Evolutionary conservation across 2,329 filamentous ascomycete genomes (phyloP), one percentile per base, ranked within the genome.

Genomic region (Colletotrichum trifolii): DNA sequence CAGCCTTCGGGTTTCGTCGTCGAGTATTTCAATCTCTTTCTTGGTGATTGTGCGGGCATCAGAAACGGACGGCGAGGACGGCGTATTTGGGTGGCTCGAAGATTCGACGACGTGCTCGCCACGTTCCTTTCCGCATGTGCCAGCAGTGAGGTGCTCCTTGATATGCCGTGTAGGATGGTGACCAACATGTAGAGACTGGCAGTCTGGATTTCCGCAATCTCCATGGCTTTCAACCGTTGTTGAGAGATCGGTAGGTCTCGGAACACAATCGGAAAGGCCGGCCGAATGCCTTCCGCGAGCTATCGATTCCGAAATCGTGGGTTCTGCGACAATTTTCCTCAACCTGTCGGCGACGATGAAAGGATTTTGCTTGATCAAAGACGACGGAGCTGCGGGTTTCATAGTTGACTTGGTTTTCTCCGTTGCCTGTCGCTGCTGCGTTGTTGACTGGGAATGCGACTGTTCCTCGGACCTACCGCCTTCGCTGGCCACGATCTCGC

Each of bases 131-230:
- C 4, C 45, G 13, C 25, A 34, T 54, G 65, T 33, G 53, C 74
- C 66, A 42, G 71, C 71, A 12, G 73, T 70, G 11, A 79, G 68
- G 48, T 78, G 75, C 48, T 77, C 74, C 48, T 74, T 69, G 60
- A 76, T 75, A 63, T 79, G 77, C 36, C 74, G 71, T 15, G 73
- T 68, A 50, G 73, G 69, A 52, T 71, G 68, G 59, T 74, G 71
- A 2, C 72, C 72, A 11, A 68, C 67, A 64, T 65, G 54, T n/a
- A 36, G 46, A 38, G 70, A 69, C 62, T 70, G 70, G 54, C 75
- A 74, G 33, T 70, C 67, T 7, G 72, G 67, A 47, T 76, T 72
- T n/a, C 72, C 67, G 54, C 73, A 75, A 47, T 71, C 69, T 49
- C 70, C 61, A 15, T 68, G 67, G n/a, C 45, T 66, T 47, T 48